Conservation (phyloP, 805 yeast genomes). For the Sugiyamaella mastotermitis region DNA sequence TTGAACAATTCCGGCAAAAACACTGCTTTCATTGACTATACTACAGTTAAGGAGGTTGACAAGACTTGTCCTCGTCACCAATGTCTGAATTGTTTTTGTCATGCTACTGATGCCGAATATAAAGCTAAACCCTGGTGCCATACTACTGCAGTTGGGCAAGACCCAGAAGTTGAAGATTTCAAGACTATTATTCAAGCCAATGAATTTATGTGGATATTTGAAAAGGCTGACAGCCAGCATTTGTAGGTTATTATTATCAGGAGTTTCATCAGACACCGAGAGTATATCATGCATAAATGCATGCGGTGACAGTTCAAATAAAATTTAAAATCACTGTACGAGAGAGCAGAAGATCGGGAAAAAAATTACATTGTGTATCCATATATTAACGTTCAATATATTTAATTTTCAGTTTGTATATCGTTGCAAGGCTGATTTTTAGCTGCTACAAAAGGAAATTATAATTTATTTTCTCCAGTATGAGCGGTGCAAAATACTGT, state of each 20-base stretch:
- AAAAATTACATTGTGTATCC: too few relatives aligned
- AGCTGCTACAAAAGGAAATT: too few relatives aligned
- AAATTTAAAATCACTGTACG: too few relatives aligned
- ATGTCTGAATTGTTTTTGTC: conserved; percentile 21
- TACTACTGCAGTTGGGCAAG: conserved; percentile 16
- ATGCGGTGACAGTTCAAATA: too few relatives aligned
- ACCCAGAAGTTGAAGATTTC: conserved; percentile 12
- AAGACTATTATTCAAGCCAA: conserved; percentile 9
- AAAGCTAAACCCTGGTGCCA: conserved; percentile 22
- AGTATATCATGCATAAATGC: too few relatives aligned
- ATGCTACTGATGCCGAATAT: conserved; percentile 16
- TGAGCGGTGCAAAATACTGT: too few relatives aligned
- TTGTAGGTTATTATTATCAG: neutral
- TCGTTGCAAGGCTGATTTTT: too few relatives aligned
- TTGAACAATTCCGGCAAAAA: conserved; percentile 18
- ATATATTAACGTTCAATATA: too few relatives aligned
- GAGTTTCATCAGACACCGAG: neutral
- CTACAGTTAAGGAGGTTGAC: conserved; percentile 18
- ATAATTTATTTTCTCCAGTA: too few relatives aligned
- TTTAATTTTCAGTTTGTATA: too few relatives aligned
- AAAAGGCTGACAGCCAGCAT: conserved; percentile 1
- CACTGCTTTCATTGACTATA: conserved; percentile 12
- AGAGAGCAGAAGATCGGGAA: too few relatives aligned
- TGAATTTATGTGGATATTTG: conserved; percentile 7
- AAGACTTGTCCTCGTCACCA: conserved; percentile 15